phyloP scores from a whole-genome alignment of 2,329 filamentous ascomycete species.

The Nectriaceae sp. region DNA sequence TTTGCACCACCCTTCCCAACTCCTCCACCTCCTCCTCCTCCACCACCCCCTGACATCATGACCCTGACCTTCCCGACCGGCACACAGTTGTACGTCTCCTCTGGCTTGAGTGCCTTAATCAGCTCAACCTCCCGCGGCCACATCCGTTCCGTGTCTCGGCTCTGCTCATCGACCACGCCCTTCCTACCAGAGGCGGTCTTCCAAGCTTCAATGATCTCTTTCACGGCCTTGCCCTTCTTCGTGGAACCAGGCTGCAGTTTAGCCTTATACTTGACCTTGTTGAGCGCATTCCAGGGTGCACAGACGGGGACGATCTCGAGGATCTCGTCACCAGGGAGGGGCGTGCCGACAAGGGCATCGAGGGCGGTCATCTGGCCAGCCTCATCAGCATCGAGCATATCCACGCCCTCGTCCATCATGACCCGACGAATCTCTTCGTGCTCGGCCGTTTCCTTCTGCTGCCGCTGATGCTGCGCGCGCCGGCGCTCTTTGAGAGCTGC shows the following conservation, averaged over 20 bases:
- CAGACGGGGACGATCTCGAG: slow-evolving; percentile 66
- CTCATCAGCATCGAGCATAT: slow-evolving; percentile 61
- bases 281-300: slow-evolving; percentile 64
- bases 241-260: slow-evolving; percentile 88
- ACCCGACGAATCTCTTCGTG: slow-evolving; percentile 70
- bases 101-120: slow-evolving; percentile 76
- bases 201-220: slow-evolving; percentile 87
- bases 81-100: slow-evolving; percentile 78
- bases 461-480: slow-evolving; percentile 75
- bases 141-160: slow-evolving; percentile 69
- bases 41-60: slow-evolving; percentile 64
- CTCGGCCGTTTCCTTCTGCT: slow-evolving; percentile 73
- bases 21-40: slow-evolving; percentile 43
- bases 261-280: slow-evolving; percentile 84
- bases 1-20: slow-evolving; percentile 34
- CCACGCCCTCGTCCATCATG: slow-evolving; percentile 60
- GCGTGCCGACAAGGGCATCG: slow-evolving; percentile 75
- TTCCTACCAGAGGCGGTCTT: slow-evolving; percentile 62
- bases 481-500: slow-evolving; percentile 74
- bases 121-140: slow-evolving; percentile 87
- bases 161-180: slow-evolving; percentile 61
- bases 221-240: slow-evolving; percentile 94
- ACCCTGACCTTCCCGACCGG: slow-evolving; percentile 80
- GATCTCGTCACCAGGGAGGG: slow-evolving; percentile 80
- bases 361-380: slow-evolving; percentile 56